Evolutionary conservation across 108 stramenopile genomes (phyloP).

Genomic region (Nannochloropsis gaditana): DNA sequence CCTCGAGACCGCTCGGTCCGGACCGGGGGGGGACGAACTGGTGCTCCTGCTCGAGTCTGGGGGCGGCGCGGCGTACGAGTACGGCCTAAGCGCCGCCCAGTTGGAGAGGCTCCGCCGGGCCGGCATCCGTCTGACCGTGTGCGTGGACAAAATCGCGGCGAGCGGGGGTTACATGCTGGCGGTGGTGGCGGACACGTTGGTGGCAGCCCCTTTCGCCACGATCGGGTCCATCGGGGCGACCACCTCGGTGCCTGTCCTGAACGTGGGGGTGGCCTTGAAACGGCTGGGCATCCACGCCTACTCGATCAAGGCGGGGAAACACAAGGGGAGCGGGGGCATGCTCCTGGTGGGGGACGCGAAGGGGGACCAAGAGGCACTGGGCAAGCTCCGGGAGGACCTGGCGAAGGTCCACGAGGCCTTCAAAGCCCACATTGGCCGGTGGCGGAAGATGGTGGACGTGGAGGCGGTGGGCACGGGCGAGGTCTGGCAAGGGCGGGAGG

Average conservation of each 20-base stretch:
- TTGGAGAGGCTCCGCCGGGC: slow-evolving; percentile 62
- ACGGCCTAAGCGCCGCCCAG: slow-evolving; percentile 73
- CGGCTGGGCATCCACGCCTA: slow-evolving; percentile 85
- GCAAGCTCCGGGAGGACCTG: not conserved
- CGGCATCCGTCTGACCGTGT: slow-evolving; percentile 74
- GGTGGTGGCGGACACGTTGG: slow-evolving; percentile 52
- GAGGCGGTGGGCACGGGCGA: slow-evolving; percentile 38
- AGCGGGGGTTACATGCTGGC: slow-evolving; percentile 63
- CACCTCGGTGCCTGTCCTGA: slow-evolving; percentile 65
- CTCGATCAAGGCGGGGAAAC: slow-evolving; percentile 70
- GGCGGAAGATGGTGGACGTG: slow-evolving; percentile 23
- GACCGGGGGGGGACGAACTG: slow-evolving; percentile 68
- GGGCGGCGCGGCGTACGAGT: slow-evolving; percentile 88
- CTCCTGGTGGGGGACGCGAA: not conserved
- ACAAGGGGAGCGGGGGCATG: slow-evolving; percentile 17
- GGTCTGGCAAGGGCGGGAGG: slow-evolving; percentile 32
- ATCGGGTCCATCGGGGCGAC: slow-evolving; percentile 52
- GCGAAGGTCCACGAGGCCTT: not conserved
- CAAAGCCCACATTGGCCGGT: not conserved
- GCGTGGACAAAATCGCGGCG: slow-evolving; percentile 90
- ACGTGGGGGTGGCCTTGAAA: slow-evolving; percentile 75
- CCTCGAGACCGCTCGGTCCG: not conserved
- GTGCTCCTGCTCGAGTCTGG: slow-evolving; percentile 72
- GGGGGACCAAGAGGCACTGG: not conserved
- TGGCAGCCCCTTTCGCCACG: slow-evolving; percentile 55